phyloP scores from a whole-genome alignment of 495 filamentous ascomycete genomes.

The Neurospora sp. region DNA sequence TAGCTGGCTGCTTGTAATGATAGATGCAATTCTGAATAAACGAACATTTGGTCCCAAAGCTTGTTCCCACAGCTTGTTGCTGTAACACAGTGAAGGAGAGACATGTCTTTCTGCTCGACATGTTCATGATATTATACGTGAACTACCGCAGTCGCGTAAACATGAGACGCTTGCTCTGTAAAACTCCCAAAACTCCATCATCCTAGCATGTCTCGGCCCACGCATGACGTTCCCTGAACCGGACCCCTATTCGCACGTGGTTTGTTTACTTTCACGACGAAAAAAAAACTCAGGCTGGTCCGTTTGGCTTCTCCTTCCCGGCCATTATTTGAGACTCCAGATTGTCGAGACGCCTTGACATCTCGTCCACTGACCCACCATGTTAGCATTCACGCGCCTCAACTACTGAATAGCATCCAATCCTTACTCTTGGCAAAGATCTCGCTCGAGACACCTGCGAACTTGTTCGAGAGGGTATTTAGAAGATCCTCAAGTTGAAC shows the following conservation, averaged over 20 bases:
- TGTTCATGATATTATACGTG: neutral
- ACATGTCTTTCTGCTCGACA: neutral
- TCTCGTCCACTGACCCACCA: conserved; percentile 70
- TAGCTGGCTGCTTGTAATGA: neutral
- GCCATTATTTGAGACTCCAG: conserved; percentile 64
- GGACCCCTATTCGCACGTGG: neutral
- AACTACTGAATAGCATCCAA: neutral
- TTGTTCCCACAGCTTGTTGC: neutral
- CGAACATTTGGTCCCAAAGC: neutral
- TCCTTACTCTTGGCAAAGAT: conserved; percentile 76
- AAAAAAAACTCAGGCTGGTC: conserved; percentile 7
- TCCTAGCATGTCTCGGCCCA: neutral
- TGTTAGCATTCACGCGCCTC: neutral
- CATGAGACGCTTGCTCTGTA: neutral
- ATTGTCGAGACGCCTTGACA: conserved; percentile 80
- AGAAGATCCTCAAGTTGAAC: conserved; percentile 77
- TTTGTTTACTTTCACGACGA: neutral
- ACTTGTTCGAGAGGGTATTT: conserved; percentile 73
- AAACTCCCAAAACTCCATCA: neutral
- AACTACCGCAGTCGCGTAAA: neutral
- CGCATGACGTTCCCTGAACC: neutral
- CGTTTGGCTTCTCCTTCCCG: conserved; percentile 31
- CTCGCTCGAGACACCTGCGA: conserved; percentile 67
- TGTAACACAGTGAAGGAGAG: neutral
- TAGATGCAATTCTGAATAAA: neutral